Evolutionary conservation across 1,284 basidiomycete species (phyloP).

Genomic region (Limonomyces culmigenus): DNA sequence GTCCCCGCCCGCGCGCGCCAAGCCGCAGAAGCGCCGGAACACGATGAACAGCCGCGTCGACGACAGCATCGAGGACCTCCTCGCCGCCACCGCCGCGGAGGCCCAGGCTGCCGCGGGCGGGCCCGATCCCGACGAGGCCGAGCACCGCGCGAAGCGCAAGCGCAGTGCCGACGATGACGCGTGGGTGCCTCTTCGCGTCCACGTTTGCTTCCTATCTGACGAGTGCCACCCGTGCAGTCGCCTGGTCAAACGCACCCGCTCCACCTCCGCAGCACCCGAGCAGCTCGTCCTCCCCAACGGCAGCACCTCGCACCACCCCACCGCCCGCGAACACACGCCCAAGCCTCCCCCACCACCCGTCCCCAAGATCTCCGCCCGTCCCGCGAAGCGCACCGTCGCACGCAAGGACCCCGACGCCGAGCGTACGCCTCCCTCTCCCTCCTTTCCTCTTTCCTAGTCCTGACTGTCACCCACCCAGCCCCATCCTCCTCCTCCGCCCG

Average conservation of each 20-base stretch:
- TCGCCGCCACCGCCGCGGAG: slow-evolving; percentile 57
- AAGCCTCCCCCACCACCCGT: not conserved
- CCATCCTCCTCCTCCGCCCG: not conserved
- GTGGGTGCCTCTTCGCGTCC: slow-evolving; percentile 22
- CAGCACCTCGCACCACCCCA: not conserved
- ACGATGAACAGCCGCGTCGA: slow-evolving; percentile 98
- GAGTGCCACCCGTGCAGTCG: slow-evolving; percentile 17
- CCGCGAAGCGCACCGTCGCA: not conserved
- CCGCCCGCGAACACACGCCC: not conserved
- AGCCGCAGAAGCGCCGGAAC: slow-evolving; percentile 70
- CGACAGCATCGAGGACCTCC: slow-evolving; percentile 60
- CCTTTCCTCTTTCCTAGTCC: too few relatives aligned
- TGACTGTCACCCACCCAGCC: not conserved
- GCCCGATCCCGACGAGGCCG: slow-evolving; percentile 15
- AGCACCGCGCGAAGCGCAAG: slow-evolving; percentile 39
- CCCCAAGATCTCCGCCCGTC: not conserved
- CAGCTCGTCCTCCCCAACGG: slow-evolving; percentile 15
- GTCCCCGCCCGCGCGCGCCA: slow-evolving; percentile 44
- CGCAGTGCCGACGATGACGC: slow-evolving; percentile 45
- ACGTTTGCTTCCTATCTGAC: slow-evolving; percentile 8
- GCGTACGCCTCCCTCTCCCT: too few relatives aligned
- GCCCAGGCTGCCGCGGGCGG: slow-evolving; percentile 36
- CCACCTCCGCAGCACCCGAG: slow-evolving; percentile 50
- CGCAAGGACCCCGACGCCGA: not conserved
- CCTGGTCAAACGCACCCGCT: slow-evolving; percentile 52